Evolutionary conservation across 2,329 filamentous ascomycete species (phyloP).

Genomic region (Aspergillus clavatus): DNA sequence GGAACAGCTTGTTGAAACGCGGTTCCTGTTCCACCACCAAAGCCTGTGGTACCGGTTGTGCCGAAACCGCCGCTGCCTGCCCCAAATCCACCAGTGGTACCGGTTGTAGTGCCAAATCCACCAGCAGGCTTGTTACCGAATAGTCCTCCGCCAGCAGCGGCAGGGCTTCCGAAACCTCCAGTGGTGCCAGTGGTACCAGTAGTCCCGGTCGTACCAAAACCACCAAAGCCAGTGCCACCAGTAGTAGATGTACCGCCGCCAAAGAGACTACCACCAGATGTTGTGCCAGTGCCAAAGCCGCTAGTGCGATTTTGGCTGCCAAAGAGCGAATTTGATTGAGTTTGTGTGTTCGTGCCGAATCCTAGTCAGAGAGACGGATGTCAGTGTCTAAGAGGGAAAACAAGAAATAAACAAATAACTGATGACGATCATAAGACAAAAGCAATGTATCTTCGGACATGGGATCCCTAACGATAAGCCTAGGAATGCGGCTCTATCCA

Average conservation of each 20-base stretch:
- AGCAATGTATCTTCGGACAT: no score
- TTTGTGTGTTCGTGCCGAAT: slow-evolving; percentile 34
- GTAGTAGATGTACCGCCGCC: slow-evolving; percentile 19
- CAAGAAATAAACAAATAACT: slow-evolving; percentile 3
- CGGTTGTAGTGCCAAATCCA: slow-evolving; percentile 20
- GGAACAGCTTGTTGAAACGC: slow-evolving; percentile 39
- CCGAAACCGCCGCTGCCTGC: slow-evolving; percentile 29
- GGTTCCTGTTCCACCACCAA: slow-evolving; percentile 38
- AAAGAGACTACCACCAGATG: slow-evolving; percentile 25
- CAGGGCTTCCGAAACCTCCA: slow-evolving; percentile 22
- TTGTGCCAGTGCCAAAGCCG: slow-evolving; percentile 29
- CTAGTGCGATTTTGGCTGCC: slow-evolving; percentile 29
- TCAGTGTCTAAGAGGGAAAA: slow-evolving; percentile 15
- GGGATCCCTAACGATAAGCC: slow-evolving; percentile 4
- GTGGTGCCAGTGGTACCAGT: slow-evolving; percentile 28
- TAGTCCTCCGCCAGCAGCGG: slow-evolving; percentile 15
- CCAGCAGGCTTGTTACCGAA: slow-evolving; percentile 12
- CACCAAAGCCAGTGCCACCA: slow-evolving; percentile 23
- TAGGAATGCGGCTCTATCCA: not conserved
- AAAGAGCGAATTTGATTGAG: slow-evolving; percentile 33
- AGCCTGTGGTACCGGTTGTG: slow-evolving; percentile 24
- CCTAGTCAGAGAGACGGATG: slow-evolving; percentile 22
- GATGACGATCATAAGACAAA: slow-evolving; percentile 4
- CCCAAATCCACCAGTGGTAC: slow-evolving; percentile 26
- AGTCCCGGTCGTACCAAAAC: slow-evolving; percentile 18